Percentiles rank a stretch among this genome's conserved stretches.
phyloP scores from a whole-genome alignment of 345 rosid species.

The Acer yangbiense region DNA sequence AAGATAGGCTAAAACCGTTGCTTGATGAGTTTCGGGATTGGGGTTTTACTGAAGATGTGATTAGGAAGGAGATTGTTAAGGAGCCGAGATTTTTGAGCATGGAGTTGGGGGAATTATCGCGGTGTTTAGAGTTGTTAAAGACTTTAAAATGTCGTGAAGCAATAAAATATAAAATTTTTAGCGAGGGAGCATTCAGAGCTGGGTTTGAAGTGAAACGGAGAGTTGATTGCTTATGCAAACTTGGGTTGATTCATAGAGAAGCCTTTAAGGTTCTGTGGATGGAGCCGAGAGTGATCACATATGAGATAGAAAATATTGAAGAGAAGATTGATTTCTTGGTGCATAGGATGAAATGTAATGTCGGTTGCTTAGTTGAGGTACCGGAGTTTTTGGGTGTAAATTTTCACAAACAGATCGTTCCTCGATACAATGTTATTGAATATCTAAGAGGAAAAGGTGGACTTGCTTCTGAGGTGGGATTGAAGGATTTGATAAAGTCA shows the following conservation, averaged over 20 bases:
- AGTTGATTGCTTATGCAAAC: slow-evolving; percentile 74
- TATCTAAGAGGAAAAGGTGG: slow-evolving; percentile 66
- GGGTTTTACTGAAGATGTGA: slow-evolving; percentile 52
- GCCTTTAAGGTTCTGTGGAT: slow-evolving; percentile 79
- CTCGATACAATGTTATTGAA: slow-evolving; percentile 68
- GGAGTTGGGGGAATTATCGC: slow-evolving; percentile 77
- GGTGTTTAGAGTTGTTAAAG: slow-evolving; percentile 59
- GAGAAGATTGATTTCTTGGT: slow-evolving; percentile 71
- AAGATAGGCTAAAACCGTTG: slow-evolving; percentile 58
- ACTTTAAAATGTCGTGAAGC: slow-evolving; percentile 67
- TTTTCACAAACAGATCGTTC: slow-evolving; percentile 76
- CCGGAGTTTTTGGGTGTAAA: slow-evolving; percentile 78
- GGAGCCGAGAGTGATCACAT: slow-evolving; percentile 73
- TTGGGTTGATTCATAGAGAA: slow-evolving; percentile 72
- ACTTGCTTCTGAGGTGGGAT: slow-evolving; percentile 63
- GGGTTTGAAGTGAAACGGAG: slow-evolving; percentile 72
- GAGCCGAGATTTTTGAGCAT: slow-evolving; percentile 66
- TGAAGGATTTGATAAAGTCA: slow-evolving; percentile 66
- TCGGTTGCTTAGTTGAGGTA: slow-evolving; percentile 62
- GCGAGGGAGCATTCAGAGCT: slow-evolving; percentile 60
- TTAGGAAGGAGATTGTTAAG: slow-evolving; percentile 56
- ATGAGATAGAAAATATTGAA: slow-evolving; percentile 59
- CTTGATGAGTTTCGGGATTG: slow-evolving; percentile 57
- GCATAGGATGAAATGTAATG: slow-evolving; percentile 46
- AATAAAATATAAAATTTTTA: slow-evolving; percentile 49